Base-by-base conservation (phyloP, 75 land plant genomes). In the Larix kaempferi region DNA sequence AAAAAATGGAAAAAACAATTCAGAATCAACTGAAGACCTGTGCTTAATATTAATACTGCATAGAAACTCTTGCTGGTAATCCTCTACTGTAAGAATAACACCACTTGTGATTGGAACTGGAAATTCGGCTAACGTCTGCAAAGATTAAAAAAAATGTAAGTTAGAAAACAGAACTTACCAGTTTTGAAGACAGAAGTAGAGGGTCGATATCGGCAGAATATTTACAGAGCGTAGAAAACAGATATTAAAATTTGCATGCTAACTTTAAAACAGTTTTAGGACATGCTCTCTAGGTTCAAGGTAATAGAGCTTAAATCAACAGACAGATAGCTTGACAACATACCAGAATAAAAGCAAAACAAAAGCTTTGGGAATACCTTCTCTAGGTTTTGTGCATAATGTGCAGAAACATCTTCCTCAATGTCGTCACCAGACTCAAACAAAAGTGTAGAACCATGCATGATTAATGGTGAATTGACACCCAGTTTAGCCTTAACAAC, bases 341-440 rank as follows among this genome's bases (percentile, higher is more conserved):
- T 17, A 11, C 15, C 17, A 12, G 22, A 12, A 71, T 13, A 8
- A 6, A 26, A 15, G 49, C 25, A 61, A 67, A 49, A 54, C 39
- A 21, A 44, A 80, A 23, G 56, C 21, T 56, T 62, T n/a, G 44
- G 6, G 72, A 5, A 44, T 74, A 97, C 99, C 96, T 93, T 98
- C 55, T 98, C 99, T 61, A 91, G 82, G 72, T 95, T 93, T 62
- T 83, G 75, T 23, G 84, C 84, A 87, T 98, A 98, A 74, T 76
- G 86, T 26, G 90, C 91, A 62, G 82, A 90, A 88, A 85, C 78
- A 77, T 88, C 91, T 74, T 88, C 89, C 58, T 95, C 99, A 60
- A 98, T 87, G 82, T 98, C 99, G 74, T 98, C 99, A 72, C 99
- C 99, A 77, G 86, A 88, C 82, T 98, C 99, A 86, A 83, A 93